Conservation (phyloP, 1,284 basidiomycete genomes). For the Gomphus sp. region DNA sequence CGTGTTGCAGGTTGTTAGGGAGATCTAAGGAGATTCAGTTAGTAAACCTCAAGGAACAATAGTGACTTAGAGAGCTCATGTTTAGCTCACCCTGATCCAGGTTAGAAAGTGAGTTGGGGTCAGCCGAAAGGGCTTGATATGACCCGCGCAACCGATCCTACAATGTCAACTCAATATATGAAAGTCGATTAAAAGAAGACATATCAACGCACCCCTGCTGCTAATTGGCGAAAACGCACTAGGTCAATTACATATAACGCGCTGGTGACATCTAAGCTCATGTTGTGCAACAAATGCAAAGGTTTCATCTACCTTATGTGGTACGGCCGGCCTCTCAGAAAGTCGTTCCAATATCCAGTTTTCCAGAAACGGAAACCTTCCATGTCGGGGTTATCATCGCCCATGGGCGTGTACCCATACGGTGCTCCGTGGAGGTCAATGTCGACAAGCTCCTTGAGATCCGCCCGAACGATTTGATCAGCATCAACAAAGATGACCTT, state of each 20-base stretch:
- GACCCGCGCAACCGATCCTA: conserved; percentile 86
- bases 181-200: background rate
- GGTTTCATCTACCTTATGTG: conserved; percentile 71
- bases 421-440: conserved; percentile 86
- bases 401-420: conserved; percentile 97
- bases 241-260: conserved; percentile 96
- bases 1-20: conserved; percentile 83
- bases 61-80: conserved; percentile 4
- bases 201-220: conserved; percentile 58
- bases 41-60: background rate
- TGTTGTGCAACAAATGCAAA: conserved; percentile 6
- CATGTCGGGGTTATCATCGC: conserved; percentile 89
- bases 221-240: conserved; percentile 87
- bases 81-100: conserved; percentile 93
- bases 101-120: conserved; percentile 90
- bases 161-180: background rate
- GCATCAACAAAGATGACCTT: conserved; percentile 99
- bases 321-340: conserved; percentile 73
- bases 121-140: conserved; percentile 89
- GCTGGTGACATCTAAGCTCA: conserved; percentile 29
- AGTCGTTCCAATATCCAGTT: conserved; percentile 88
- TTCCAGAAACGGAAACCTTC: conserved; percentile 99
- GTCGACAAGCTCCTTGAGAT: conserved; percentile 87
- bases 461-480: conserved; percentile 93
- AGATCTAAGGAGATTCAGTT: conserved; percentile 46